These are phyloP conservation scores for Pyrenochaeta sp. DNA, from an alignment of 2,329 filamentous ascomycete genomes.

Conservation along the genomic window DNA sequence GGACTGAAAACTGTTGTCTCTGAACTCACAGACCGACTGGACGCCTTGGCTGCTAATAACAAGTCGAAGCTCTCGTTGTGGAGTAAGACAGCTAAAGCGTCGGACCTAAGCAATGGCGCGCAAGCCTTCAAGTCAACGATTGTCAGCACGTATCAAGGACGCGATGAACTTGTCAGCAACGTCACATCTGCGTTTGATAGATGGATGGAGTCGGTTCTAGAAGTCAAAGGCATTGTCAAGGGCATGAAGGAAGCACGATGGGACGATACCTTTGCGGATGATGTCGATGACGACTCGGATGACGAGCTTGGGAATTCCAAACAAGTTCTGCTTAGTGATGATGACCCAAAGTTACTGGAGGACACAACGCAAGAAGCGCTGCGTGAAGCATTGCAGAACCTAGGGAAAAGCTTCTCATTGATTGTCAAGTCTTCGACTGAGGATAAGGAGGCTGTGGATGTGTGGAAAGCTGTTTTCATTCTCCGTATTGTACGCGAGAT, in stretches of 20 bases:
- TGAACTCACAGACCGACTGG: conserved; percentile 69
- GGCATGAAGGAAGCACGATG: conserved; percentile 73
- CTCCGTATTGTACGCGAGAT: conserved; percentile 79
- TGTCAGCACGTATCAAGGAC: conserved; percentile 74
- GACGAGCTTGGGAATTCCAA: conserved; percentile 75
- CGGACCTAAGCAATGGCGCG: conserved; percentile 72
- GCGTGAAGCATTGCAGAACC: conserved; percentile 63
- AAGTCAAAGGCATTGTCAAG: conserved; percentile 69
- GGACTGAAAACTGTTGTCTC: conserved; percentile 72
- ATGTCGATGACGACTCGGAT: conserved; percentile 74
- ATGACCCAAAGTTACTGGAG: conserved; percentile 73
- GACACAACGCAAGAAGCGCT: conserved; percentile 67
- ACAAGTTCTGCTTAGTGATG: conserved; percentile 73
- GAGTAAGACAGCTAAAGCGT: conserved; percentile 69
- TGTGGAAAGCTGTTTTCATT: conserved; percentile 66
- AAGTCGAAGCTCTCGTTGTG: conserved; percentile 68
- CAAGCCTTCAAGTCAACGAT: conserved; percentile 74
- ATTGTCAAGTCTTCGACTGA: conserved; percentile 62
- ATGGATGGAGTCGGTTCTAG: conserved; percentile 79
- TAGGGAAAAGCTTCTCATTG: conserved; percentile 64
- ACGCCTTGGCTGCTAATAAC: conserved; percentile 61
- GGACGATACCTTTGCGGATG: conserved; percentile 78
- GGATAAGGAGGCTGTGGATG: conserved; percentile 36
- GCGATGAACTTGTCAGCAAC: conserved; percentile 70
- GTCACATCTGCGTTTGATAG: conserved; percentile 71